phyloP scores from a whole-genome alignment of 2,329 filamentous ascomycete species.

The Aspergillus ibericus region DNA sequence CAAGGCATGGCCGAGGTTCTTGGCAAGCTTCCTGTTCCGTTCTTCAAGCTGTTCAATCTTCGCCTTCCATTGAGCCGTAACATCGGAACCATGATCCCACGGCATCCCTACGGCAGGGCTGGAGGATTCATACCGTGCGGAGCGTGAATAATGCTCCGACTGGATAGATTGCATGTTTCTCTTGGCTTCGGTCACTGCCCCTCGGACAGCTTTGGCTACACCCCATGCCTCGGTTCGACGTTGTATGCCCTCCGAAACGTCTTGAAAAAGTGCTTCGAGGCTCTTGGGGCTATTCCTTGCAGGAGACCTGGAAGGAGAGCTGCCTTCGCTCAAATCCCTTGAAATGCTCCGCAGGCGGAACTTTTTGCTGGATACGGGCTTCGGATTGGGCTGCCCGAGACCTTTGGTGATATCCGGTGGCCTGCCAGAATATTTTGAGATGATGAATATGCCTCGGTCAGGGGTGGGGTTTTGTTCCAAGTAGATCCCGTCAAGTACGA shows the following conservation, averaged over 20 bases:
- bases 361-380: constrained; percentile 18
- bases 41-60: constrained; percentile 39
- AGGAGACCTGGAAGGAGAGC: constrained; percentile 39
- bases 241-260: constrained; percentile 50
- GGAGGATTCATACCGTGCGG: constrained; percentile 18
- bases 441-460: constrained; percentile 45
- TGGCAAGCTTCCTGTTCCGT: constrained; percentile 44
- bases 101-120: constrained; percentile 16
- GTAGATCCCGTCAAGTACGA: constrained; percentile 78
- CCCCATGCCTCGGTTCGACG: constrained; percentile 51
- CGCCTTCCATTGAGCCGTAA: constrained; percentile 29
- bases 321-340: constrained; percentile 28
- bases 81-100: constrained; percentile 14
- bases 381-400: constrained; percentile 22
- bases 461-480: constrained; percentile 46
- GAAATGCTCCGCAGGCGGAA: constrained; percentile 31
- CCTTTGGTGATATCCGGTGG: constrained; percentile 37
- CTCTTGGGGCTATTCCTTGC: constrained; percentile 41
- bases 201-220: constrained; percentile 50
- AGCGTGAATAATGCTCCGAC: constrained; percentile 35
- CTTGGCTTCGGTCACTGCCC: constrained; percentile 48
- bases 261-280: constrained; percentile 48
- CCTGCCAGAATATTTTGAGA: constrained; percentile 49
- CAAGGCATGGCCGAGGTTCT: constrained; percentile 43
- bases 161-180: constrained; percentile 50